phyloP scores from a whole-genome alignment of 148 eudicot genomes.

The Vaccinium myrtillus region DNA sequence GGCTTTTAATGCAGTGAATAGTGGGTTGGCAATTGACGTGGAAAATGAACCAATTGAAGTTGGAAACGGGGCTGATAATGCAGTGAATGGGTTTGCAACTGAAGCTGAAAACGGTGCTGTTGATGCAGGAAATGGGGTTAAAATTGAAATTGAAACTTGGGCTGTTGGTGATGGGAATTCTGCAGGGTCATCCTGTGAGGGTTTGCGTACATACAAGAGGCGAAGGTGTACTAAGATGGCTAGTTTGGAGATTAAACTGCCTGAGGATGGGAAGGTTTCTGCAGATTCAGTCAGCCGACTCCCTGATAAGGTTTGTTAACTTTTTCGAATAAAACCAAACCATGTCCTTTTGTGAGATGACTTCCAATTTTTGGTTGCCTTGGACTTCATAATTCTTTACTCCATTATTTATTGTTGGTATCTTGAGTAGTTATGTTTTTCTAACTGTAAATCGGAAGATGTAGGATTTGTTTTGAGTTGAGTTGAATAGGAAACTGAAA shows the following conservation, averaged over 20 bases:
- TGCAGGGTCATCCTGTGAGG: slow-evolving; percentile 16
- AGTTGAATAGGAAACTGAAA: not conserved
- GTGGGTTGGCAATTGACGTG: no score
- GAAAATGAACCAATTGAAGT: no score
- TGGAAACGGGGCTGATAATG: no score
- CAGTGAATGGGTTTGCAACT: no score
- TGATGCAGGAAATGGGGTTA: slow-evolving; percentile 14
- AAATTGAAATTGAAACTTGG: slow-evolving; percentile 23
- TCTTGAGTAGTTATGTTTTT: not conserved
- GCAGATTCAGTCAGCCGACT: slow-evolving; percentile 19
- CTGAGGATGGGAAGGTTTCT: slow-evolving; percentile 24
- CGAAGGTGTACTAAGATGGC: slow-evolving; percentile 25
- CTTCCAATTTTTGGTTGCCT: not conserved
- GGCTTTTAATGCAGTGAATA: not conserved
- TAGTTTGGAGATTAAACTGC: slow-evolving; percentile 17
- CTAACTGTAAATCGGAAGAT: not conserved
- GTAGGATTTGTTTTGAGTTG: not conserved
- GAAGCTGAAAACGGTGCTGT: no score
- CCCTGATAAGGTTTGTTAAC: slow-evolving; percentile 30
- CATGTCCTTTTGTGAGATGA: not conserved
- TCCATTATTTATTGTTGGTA: not conserved
- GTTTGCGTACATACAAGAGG: slow-evolving; percentile 43
- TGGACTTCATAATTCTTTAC: not conserved
- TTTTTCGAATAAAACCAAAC: not conserved
- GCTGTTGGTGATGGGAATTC: slow-evolving; percentile 20